Conservation (phyloP, 305 asterid genomes). For the Fraxinus xanthoxyloides region DNA sequence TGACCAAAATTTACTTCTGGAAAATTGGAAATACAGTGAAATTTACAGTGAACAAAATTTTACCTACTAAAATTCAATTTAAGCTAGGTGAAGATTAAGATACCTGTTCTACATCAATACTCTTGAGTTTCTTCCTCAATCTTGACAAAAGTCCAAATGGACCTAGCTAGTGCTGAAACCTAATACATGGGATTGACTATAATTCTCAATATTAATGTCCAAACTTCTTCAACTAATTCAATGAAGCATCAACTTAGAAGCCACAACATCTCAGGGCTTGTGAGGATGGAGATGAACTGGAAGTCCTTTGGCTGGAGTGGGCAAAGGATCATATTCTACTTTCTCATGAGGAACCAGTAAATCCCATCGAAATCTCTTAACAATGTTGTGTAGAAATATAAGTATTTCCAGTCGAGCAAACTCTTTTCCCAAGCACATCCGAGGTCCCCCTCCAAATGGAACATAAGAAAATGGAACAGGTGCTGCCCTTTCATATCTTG, state of each 20-base stretch:
- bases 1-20: neutral
- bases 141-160: neutral
- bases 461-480: conserved; percentile 38
- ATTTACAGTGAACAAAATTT: neutral
- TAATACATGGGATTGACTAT: neutral
- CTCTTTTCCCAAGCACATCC: conserved; percentile 62
- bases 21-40: neutral
- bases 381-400: conserved; percentile 37
- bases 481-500: conserved; percentile 44
- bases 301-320: conserved; percentile 43
- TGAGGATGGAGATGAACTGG: conserved; percentile 30
- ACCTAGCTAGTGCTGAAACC: neutral
- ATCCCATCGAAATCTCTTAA: conserved; percentile 37
- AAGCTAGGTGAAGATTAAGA: neutral
- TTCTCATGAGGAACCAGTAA: conserved; percentile 35
- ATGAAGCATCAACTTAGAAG: neutral
- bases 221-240: neutral
- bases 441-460: conserved; percentile 56
- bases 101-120: neutral
- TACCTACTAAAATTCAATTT: neutral
- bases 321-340: conserved; percentile 37
- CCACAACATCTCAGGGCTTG: neutral
- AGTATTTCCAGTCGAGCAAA: conserved; percentile 51
- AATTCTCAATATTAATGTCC: neutral
- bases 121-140: neutral